Conservation (phyloP, 257 asterid genomes). For the Rauvolfia tetraphylla region DNA sequence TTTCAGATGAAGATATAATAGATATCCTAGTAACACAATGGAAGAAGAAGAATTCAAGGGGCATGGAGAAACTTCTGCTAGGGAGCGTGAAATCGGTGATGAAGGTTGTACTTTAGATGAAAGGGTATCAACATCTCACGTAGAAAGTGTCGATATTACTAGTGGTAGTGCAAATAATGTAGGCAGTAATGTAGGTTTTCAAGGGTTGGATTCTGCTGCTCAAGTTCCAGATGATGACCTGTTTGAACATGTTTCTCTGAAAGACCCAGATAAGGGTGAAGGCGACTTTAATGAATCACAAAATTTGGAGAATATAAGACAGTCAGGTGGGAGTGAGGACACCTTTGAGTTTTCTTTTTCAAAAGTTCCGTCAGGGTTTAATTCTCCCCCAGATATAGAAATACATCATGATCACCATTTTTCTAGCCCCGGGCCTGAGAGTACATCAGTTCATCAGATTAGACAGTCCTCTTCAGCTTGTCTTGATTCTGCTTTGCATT, state of each 20-base stretch:
- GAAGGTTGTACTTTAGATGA: constrained; percentile 35
- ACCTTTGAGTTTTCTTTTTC: constrained; percentile 49
- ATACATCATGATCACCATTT: constrained; percentile 40
- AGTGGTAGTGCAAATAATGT: constrained; percentile 29
- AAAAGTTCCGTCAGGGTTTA: constrained; percentile 40
- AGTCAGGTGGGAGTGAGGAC: constrained; percentile 57
- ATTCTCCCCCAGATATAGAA: constrained; percentile 45
- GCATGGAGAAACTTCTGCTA: constrained; percentile 32
- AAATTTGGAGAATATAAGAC: constrained; percentile 44
- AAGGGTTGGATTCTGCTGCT: constrained; percentile 44
- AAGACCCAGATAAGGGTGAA: constrained; percentile 55
- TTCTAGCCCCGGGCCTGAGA: constrained; percentile 53
- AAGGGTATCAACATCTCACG: constrained; percentile 25
- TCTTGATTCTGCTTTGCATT: constrained; percentile 54
- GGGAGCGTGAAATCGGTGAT: constrained; percentile 24
- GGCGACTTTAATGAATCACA: constrained; percentile 30
- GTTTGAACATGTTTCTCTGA: constrained; percentile 70
- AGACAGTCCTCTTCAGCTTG: constrained; percentile 51
- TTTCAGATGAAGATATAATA: constrained; percentile 24
- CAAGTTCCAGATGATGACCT: constrained; percentile 44
- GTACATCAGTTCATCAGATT: constrained; percentile 36
- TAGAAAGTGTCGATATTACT: constrained; percentile 23
- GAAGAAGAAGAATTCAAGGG: constrained; percentile 58
- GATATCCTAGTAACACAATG: constrained; percentile 34
- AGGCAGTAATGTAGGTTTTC: constrained; percentile 32